phyloP scores from a whole-genome alignment of 1,139 yeast genomes.

The Protomyces pachydermus region DNA sequence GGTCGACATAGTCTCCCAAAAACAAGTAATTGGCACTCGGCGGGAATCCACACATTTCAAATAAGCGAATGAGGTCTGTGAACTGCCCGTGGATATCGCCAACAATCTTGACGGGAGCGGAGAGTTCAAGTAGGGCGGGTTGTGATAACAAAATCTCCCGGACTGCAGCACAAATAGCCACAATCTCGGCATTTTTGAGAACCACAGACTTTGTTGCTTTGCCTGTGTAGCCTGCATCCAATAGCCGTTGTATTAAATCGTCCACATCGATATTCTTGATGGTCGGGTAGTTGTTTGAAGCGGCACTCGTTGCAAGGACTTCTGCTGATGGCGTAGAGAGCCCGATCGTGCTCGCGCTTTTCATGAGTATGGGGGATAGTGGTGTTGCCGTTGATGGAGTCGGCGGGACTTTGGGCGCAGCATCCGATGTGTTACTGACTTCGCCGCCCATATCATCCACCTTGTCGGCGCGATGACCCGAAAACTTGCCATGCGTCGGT shows the following conservation, averaged over 20 bases:
- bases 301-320: constrained; percentile 8
- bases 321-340: constrained; percentile 15
- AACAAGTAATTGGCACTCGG: constrained; percentile 88
- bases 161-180: constrained; percentile 76
- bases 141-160: constrained; percentile 83
- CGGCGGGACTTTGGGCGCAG: constrained; percentile 20
- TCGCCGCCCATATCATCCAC: constrained; percentile 13
- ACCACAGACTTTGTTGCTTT: constrained; percentile 86
- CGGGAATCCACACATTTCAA: constrained; percentile 97
- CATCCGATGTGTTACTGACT: constrained; percentile 22
- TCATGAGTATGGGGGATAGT: constrained; percentile 29
- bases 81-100: constrained; percentile 98
- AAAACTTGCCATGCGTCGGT: constrained; percentile 22
- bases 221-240: constrained; percentile 94
- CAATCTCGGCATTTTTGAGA: constrained; percentile 79
- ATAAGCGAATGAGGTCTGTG: constrained; percentile 81
- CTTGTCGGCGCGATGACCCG: constrained; percentile 18
- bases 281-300: constrained; percentile 15
- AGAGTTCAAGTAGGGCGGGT: constrained; percentile 79
- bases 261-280: constrained; percentile 51
- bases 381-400: constrained; percentile 26
- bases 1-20: constrained; percentile 92
- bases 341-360: constrained; percentile 25
- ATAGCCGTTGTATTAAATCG: constrained; percentile 76
- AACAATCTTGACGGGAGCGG: constrained; percentile 94